These are phyloP conservation scores for Verticillium alfalfae DNA, from an alignment of 2,329 filamentous ascomycete genomes.

Conservation along the genomic window DNA sequence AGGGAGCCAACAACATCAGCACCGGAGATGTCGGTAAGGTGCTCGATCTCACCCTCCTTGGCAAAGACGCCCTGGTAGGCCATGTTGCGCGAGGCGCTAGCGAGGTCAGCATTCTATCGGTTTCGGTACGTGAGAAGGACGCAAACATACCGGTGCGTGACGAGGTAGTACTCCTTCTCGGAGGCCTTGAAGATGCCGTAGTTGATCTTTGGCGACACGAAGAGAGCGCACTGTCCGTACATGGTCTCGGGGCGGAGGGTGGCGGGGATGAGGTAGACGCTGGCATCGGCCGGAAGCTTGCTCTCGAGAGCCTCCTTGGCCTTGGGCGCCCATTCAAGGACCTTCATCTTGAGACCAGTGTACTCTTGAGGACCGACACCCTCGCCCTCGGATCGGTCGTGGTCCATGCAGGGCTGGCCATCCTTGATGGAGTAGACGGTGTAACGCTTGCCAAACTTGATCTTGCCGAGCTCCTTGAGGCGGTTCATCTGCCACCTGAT, in stretches of 20 bases:
- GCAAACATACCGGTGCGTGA: constrained; percentile 60
- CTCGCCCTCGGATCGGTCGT: constrained; percentile 40
- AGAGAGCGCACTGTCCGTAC: constrained; percentile 97
- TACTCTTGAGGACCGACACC: constrained; percentile 46
- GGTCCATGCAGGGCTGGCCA: constrained; percentile 41
- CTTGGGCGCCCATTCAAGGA: constrained; percentile 80
- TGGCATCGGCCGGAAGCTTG: constrained; percentile 72
- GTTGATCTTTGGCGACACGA: constrained; percentile 81
- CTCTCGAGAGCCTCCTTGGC: constrained; percentile 66
- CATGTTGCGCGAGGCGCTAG: constrained; percentile 81
- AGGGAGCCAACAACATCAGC: constrained; percentile 82
- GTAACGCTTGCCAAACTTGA: constrained; percentile 89
- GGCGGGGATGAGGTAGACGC: constrained; percentile 85
- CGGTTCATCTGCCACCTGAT: constrained; percentile 97
- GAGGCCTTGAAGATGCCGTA: constrained; percentile 84
- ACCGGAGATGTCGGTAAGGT: constrained; percentile 66
- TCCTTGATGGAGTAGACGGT: constrained; percentile 68
- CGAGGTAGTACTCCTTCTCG: constrained; percentile 75
- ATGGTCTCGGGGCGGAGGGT: constrained; percentile 95
- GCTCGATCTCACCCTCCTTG: background rate
- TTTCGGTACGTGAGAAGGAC: too few relatives aligned
- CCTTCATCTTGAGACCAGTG: constrained; percentile 83
- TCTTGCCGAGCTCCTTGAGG: constrained; percentile 82
- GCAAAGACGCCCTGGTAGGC: constrained; percentile 61
- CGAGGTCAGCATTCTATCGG: background rate